Evolutionary conservation across 192 early-diverging fungal species (phyloP), one percentile per base, ranked within the genome.

Genomic region (Coemansia sp.): DNA sequence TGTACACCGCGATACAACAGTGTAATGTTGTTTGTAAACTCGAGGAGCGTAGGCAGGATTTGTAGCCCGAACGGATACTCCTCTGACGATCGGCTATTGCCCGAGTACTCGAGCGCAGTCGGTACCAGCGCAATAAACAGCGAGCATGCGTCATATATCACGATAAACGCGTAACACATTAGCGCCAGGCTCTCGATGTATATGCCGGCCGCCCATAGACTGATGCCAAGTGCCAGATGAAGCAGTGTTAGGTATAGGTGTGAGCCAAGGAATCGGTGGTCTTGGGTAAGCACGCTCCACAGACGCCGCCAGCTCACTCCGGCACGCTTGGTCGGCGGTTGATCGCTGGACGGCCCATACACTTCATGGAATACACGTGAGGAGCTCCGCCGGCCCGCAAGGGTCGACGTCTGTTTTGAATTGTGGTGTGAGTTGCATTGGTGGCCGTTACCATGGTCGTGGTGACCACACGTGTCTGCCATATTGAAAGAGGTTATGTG

Each of bases 1-100:
- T 79, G 76, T 37, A 73, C 58, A 10, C 50, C 68, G 23, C 76
- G 61, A 27, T 73, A 79, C 47, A 79, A 51, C 25, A 79, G 49
- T 4, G 53, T 63, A 15, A 79, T 55, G 53, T 65, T 60, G 60
- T 79, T 79, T 45, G 68, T 39, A 62, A 79, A 79, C 65, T 64
- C 59, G n/a, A 79, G 37, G 10, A 79, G 14, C 55, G 67, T 67
- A 4, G 67, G 67, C 39, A 79, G 63, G 5, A 49, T 14, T 24
- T 59, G 58, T 47, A 73, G 50, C 2, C 67, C 76, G 58, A 79
- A 69, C 56, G 76, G 56, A 41, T 73, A 67, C 32, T 70, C 67
- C 5, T 58, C 43, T 11, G 76, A 65, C 21, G 37, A 5, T 2
- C 12, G 37, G 19, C 23, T 35, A 43, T 79, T 79, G 51, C 49